A percentile compares a stretch with the other conserved stretches of the same genome.
phyloP scores from a whole-genome alignment of 495 filamentous ascomycete species.

The Penicillium paradoxum region DNA sequence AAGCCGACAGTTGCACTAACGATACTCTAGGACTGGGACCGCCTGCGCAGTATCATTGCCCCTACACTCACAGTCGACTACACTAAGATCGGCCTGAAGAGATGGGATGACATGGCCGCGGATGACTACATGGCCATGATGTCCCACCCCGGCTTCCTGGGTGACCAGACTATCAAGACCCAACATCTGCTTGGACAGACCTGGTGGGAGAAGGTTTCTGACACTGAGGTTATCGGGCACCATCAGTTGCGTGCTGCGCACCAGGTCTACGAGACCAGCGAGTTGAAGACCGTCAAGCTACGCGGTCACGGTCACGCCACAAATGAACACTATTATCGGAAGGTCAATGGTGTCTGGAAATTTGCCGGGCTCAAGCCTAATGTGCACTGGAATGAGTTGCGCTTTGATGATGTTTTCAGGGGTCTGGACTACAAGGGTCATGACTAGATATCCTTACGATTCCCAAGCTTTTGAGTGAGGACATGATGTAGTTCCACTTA shows the following conservation, averaged over 20 bases:
- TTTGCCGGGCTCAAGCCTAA: conserved; percentile 69
- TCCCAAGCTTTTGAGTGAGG: no score
- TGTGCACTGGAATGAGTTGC: conserved; percentile 69
- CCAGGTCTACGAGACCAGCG: conserved; percentile 32
- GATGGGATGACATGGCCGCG: conserved; percentile 68
- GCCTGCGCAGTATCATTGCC: conserved; percentile 65
- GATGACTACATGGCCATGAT: conserved; percentile 68
- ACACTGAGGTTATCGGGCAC: conserved; percentile 63
- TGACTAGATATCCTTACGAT: neutral
- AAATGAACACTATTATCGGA: conserved; percentile 68
- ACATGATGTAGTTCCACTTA: no score
- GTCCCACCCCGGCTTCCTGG: conserved; percentile 60
- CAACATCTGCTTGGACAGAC: conserved; percentile 74
- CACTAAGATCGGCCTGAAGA: conserved; percentile 64
- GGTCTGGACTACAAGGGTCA: no score
- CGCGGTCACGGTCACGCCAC: conserved; percentile 62
- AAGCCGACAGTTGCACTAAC: neutral
- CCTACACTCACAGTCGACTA: conserved; percentile 69
- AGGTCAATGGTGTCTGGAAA: conserved; percentile 75
- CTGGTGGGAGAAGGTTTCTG: conserved; percentile 64
- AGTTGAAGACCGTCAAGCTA: conserved; percentile 25
- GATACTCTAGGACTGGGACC: conserved; percentile 56
- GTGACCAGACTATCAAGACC: conserved; percentile 64
- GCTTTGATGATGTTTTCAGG: conserved; percentile 51
- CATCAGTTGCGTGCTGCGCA: conserved; percentile 78